These are phyloP conservation scores for Solanum sejunctum DNA, from an alignment of 257 asterid species.

Conservation along the genomic window DNA sequence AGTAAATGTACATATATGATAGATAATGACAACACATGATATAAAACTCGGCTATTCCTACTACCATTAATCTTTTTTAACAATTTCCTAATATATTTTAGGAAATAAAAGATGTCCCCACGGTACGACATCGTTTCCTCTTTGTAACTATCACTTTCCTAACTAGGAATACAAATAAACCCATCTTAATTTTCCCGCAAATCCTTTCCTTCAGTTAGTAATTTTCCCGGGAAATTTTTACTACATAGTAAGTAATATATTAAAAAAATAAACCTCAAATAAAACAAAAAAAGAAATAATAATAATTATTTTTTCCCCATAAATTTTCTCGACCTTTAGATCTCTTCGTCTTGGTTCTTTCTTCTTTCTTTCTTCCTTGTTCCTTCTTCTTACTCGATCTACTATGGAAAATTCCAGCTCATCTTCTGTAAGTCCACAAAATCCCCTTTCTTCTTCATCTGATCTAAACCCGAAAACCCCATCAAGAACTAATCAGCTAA, in stretches of 20 bases:
- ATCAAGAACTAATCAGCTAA: slow-evolving; percentile 1
- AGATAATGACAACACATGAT: no score
- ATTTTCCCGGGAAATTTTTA: slow-evolving; percentile 30
- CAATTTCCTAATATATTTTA: not conserved
- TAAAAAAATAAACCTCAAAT: not conserved
- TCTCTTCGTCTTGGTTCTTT: not conserved
- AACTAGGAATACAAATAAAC: not conserved
- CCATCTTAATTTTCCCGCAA: slow-evolving; percentile 18
- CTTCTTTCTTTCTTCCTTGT: not conserved
- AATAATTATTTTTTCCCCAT: not conserved
- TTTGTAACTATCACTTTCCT: not conserved
- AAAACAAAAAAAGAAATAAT: not conserved
- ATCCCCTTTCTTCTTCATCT: not conserved
- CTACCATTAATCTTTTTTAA: no score
- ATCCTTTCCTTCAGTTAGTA: not conserved
- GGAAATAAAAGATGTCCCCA: not conserved
- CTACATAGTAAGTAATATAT: not conserved
- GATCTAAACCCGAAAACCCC: slow-evolving; percentile 24
- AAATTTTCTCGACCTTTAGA: not conserved
- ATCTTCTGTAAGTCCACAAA: not conserved
- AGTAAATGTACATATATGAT: no score
- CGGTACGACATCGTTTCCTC: not conserved
- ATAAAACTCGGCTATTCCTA: no score
- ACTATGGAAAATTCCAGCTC: slow-evolving; percentile 12
- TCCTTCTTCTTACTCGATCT: not conserved